phyloP scores from a whole-genome alignment of 2,329 filamentous ascomycete genomes.

The Blastomyces gilchristii region DNA sequence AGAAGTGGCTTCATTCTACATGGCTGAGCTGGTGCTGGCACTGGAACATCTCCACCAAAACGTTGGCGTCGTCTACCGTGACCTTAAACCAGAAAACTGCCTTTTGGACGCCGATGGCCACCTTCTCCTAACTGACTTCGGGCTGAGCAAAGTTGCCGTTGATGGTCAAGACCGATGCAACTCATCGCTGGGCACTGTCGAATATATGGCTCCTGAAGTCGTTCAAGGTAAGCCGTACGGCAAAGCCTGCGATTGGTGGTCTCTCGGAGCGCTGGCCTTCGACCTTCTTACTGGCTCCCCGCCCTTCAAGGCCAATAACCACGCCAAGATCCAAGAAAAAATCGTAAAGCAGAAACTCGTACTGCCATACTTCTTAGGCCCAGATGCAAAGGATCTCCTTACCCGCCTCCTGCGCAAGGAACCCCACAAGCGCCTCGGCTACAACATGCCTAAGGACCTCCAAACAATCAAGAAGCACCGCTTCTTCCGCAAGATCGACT shows the following conservation, averaged over 20 bases:
- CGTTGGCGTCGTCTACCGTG: slow-evolving; percentile 89
- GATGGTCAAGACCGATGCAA: slow-evolving; percentile 63
- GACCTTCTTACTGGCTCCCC: slow-evolving; percentile 88
- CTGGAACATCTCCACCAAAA: slow-evolving; percentile 86
- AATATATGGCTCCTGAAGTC: slow-evolving; percentile 98
- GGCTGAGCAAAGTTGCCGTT: slow-evolving; percentile 85
- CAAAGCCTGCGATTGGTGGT: slow-evolving; percentile 98
- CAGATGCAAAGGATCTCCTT: slow-evolving; percentile 88
- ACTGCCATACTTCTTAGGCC: slow-evolving; percentile 79
- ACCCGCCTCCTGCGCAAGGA: slow-evolving; percentile 86
- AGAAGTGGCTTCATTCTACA: slow-evolving; percentile 85
- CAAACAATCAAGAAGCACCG: slow-evolving; percentile 78
- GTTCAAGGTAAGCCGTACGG: slow-evolving; percentile 81
- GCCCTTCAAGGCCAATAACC: slow-evolving; percentile 82
- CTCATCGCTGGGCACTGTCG: slow-evolving; percentile 86
- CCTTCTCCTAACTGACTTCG: slow-evolving; percentile 90
- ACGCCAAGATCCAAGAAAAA: slow-evolving; percentile 90
- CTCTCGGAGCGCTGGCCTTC: slow-evolving; percentile 81
- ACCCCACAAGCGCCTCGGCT: slow-evolving; percentile 77
- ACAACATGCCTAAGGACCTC: slow-evolving; percentile 81
- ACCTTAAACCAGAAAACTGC: slow-evolving; percentile 96
- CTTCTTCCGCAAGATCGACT: slow-evolving; percentile 96
- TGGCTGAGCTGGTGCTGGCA: slow-evolving; percentile 94
- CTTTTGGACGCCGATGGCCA: slow-evolving; percentile 86
- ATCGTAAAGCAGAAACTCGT: slow-evolving; percentile 86